Base-by-base conservation (phyloP, 257 asterid genomes). In the Petunia axillaris region DNA sequence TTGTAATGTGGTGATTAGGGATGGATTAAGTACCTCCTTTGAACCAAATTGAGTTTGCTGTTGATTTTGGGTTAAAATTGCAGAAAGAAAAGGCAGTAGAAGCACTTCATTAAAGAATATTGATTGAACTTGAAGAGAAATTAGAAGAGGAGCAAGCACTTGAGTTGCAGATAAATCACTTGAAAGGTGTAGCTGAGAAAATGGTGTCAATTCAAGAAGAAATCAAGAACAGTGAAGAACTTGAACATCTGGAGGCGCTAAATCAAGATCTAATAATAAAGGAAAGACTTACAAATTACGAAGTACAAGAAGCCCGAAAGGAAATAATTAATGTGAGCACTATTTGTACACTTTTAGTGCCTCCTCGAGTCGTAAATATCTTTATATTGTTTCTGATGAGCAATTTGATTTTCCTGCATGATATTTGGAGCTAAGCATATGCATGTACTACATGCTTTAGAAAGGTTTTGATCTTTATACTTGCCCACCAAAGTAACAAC, bases 111-210 rank as follows among this genome's bases (percentile, higher is more conserved):
- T 89, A 85, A 75, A 75, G 79, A 57, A 82, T 80, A 86, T 90
- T 91, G 39, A 83, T 91, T 63, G 89, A 86, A 36, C 90, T 93
- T 70, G 90, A 89, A 77, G 84, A 80, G 62, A 82, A 91, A 70
- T 90, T 93, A 78, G 97, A 93, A 82, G 86, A 88, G 76, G 88
- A 89, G 85, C 94, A 90, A 83, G 90, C 91, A 9, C 81, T 93
- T 60, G 90, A 89, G 82, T 81, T 91, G 82, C 82, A 90, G 81
- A 88, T 93, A 71, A 80, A 85, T 77, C 87, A 81, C 37, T 82
- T 93, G 77, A 87, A 75, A 83, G 94, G 98, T 36, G 88, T 85
- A 4, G 16, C 84, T 4, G 87, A 85, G 66, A 91, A 89, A 84
- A 52, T 87, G 85, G 70, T 78, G 67, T 48, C 85, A 62, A 81